Conservation (phyloP, 2,329 filamentous ascomycete species). For the Penicillium fuscoglaucum region DNA sequence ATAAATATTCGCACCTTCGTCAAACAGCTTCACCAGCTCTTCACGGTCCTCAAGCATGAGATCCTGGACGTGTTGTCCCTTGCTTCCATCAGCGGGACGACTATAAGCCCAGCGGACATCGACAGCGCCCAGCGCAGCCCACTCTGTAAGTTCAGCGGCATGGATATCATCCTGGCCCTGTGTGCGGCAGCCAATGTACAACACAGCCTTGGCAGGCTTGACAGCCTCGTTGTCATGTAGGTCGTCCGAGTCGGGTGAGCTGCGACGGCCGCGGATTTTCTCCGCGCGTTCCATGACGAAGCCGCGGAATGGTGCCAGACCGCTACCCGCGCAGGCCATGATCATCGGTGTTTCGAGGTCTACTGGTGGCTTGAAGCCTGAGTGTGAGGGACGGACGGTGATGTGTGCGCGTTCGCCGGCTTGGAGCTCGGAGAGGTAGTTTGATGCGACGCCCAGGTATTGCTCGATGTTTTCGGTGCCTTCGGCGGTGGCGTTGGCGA, state of each 20-base stretch:
- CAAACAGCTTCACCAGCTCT: slow-evolving; percentile 49
- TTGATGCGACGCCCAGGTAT: slow-evolving; percentile 62
- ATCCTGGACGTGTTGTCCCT: slow-evolving; percentile 57
- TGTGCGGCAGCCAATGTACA: slow-evolving; percentile 41
- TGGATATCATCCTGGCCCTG: slow-evolving; percentile 40
- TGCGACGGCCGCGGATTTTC: slow-evolving; percentile 29
- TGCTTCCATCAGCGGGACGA: slow-evolving; percentile 46
- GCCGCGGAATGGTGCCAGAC: slow-evolving; percentile 63
- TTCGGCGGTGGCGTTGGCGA: slow-evolving; percentile 41
- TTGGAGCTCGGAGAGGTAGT: slow-evolving; percentile 55
- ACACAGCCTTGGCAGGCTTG: slow-evolving; percentile 34
- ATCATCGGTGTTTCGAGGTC: slow-evolving; percentile 41
- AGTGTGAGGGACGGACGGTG: slow-evolving; percentile 36
- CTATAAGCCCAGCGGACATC: slow-evolving; percentile 63
- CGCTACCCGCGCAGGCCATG: slow-evolving; percentile 48
- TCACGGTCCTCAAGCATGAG: slow-evolving; percentile 50
- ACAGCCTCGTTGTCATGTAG: slow-evolving; percentile 10
- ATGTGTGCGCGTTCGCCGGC: slow-evolving; percentile 36
- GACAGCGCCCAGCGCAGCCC: slow-evolving; percentile 63
- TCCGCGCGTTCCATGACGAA: slow-evolving; percentile 63
- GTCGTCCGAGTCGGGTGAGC: slow-evolving; percentile 13
- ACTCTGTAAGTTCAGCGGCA: slow-evolving; percentile 47
- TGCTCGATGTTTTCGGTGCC: slow-evolving; percentile 43
- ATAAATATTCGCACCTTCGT: slow-evolving; percentile 57
- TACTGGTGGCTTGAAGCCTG: slow-evolving; percentile 39